Evolutionary conservation across 2,329 filamentous ascomycete genomes (phyloP), one percentile per base, ranked within the genome.

Genomic region (Trichoderma cornu-damae): DNA sequence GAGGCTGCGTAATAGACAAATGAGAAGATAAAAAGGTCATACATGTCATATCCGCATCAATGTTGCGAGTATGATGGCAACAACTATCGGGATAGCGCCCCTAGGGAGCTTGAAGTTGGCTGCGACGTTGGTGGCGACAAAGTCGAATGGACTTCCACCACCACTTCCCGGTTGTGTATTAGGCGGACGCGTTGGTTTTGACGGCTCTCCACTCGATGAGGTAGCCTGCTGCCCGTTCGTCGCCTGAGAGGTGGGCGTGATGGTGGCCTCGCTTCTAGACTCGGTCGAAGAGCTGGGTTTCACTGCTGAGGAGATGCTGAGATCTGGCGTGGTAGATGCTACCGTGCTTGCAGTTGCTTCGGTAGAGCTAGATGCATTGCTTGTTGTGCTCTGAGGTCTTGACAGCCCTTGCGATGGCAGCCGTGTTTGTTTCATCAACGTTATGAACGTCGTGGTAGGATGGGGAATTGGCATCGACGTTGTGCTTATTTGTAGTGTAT

Each of bases 141-240:
- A 53, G 54, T 66, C 64, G 43, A 64, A 64, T 4, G 62, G 64
- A 44, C 63, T 64, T 6, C 64, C 64, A 4, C 64, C 64, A 43
- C 64, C 64, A 37, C 62, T 62, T 2, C 59, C 59, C 7, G 59
- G 62, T 26, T 48, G 53, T 1, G 22, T 12, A 32, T 55, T 55
- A 6, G 42, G 52, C 7, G 30, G 42, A 2, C 54, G 54, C 18
- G 58, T 62, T 46, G 42, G 57, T 6, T 43, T 53, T 22, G 57
- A 34, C 12, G 46, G 20, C 14, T 24, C 40, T 14, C 37, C 44
- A 43, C 11, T 55, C n/a, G 56, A 20, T 46, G 46, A 52, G 9
- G 50, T 20, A 12, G 54, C 34, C 11, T 52, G 20, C 3, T 55
- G 18, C 8, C 11, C 26, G 12, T 18, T 46, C 18, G 30, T 46